A percentile compares a stretch with the other conserved stretches of the same genome.
Conservation (phyloP, 1,139 yeast species). For the Arxiozyma heterogenica region DNA sequence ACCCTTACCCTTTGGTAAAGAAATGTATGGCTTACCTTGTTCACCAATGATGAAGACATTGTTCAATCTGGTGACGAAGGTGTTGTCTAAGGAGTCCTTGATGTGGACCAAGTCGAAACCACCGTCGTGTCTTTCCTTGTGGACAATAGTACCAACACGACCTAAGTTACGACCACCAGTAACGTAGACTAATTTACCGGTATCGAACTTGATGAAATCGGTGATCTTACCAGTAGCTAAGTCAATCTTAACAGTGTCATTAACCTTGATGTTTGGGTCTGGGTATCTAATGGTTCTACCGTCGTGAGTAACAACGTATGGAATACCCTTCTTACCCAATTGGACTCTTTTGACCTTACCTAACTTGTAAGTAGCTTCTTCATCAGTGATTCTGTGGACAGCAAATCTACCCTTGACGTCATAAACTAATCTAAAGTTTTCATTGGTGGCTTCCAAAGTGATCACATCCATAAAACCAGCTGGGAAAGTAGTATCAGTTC, state of each 20-base stretch:
- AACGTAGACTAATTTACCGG: conserved; percentile 93
- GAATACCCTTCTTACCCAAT: conserved; percentile 96
- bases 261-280: conserved; percentile 90
- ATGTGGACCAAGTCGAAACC: conserved; percentile 99
- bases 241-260: conserved; percentile 96
- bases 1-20: conserved; percentile 99
- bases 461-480: conserved; percentile 99
- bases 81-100: conserved; percentile 94
- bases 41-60: conserved; percentile 98
- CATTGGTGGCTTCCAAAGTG: conserved; percentile 94
- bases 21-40: conserved; percentile 93
- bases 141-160: conserved; percentile 95
- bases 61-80: conserved; percentile 94
- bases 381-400: conserved; percentile 98
- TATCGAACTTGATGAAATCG: conserved; percentile 87
- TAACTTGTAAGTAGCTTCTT: conserved; percentile 96
- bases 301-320: conserved; percentile 97
- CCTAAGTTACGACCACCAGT: conserved; percentile 99
- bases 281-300: conserved; percentile 99
- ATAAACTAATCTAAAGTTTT: conserved; percentile 97
- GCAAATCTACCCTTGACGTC: conserved; percentile 98
- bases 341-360: conserved; percentile 97
- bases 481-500: conserved; percentile 98
- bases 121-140: conserved; percentile 99
- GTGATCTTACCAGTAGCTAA: conserved; percentile 90